phyloP scores from a whole-genome alignment of 371 early-diverging fungal species.

The Lichtheimia ornata region DNA sequence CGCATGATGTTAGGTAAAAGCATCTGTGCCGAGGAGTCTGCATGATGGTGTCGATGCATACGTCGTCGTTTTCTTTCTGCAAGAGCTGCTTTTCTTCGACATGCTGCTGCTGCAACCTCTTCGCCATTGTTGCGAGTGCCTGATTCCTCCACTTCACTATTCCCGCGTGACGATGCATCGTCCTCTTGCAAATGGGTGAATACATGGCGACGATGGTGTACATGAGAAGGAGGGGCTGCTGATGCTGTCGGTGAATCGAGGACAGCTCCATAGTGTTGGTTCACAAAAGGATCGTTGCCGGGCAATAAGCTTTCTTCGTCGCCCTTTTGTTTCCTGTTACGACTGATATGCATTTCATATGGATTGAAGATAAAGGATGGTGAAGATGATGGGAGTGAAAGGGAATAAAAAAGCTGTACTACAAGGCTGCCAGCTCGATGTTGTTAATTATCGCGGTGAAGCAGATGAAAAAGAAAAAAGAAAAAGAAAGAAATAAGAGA shows the following conservation, averaged over 20 bases:
- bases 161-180: slow-evolving; percentile 21
- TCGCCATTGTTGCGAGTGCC: neutral
- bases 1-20: slow-evolving; percentile 15
- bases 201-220: slow-evolving; percentile 4
- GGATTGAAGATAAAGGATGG: slow-evolving; percentile 3
- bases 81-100: slow-evolving; percentile 4
- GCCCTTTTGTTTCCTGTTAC: slow-evolving; percentile 8
- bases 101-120: too few species aligned
- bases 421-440: too few species aligned
- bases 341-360: slow-evolving; percentile 14
- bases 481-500: neutral
- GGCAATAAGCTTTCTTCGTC: slow-evolving; percentile 22
- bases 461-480: slow-evolving; percentile 5
- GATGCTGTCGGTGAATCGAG: neutral
- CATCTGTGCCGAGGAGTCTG: slow-evolving; percentile 6
- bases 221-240: neutral
- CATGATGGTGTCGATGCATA: slow-evolving; percentile 30
- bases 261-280: neutral
- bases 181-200: slow-evolving; percentile 2
- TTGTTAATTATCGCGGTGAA: too few species aligned
- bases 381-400: too few species aligned
- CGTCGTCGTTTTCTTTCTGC: slow-evolving; percentile 37
- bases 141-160: slow-evolving; percentile 26
- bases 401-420: too few species aligned
- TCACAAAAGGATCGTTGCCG: neutral